These are phyloP conservation scores for Ilex paraguariensis DNA, from an alignment of 305 asterid genomes.

Conservation along the genomic window DNA sequence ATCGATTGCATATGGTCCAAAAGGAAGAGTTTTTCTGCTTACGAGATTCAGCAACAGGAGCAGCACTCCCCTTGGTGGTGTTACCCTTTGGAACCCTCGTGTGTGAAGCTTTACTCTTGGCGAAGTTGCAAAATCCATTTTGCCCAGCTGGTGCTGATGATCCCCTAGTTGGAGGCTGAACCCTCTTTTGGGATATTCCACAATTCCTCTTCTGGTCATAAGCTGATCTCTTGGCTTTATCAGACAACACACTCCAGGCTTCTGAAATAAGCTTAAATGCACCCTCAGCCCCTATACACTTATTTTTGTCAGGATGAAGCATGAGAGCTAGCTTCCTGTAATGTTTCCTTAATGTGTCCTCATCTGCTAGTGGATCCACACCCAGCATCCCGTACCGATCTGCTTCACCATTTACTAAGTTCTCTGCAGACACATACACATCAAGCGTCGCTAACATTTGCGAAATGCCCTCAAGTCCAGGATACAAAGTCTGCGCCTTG, in stretches of 20 bases:
- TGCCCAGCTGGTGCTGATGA: conserved; percentile 37
- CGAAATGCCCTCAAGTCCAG: conserved; percentile 65
- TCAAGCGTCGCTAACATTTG: conserved; percentile 67
- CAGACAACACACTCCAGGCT: conserved; percentile 78
- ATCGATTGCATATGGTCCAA: conserved; percentile 78
- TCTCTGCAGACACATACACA: conserved; percentile 56
- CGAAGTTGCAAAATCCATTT: conserved; percentile 55
- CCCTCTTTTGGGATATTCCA: conserved; percentile 21
- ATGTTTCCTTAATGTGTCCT: conserved; percentile 59
- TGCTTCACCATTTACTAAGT: conserved; percentile 41
- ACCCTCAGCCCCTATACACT: conserved; percentile 68
- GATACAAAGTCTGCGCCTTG: conserved; percentile 63
- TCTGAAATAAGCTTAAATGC: conserved; percentile 69
- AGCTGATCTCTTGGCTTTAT: conserved; percentile 42
- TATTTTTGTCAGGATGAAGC: conserved; percentile 84
- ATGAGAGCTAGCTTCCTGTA: conserved; percentile 66
- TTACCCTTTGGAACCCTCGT: conserved; percentile 37
- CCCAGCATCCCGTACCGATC: conserved; percentile 83
- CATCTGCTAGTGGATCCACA: conserved; percentile 66
- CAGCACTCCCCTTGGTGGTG: conserved; percentile 27
- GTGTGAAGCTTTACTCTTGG: conserved; percentile 37
- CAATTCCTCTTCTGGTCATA: conserved; percentile 41
- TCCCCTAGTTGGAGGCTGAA: conserved; percentile 24
- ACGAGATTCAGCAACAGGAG: conserved; percentile 28
- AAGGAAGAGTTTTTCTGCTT: conserved; percentile 50